A percentile compares a stretch with the other conserved stretches of the same genome.
These are phyloP conservation scores for Chloranthus sessilifolius DNA, from an alignment of 164 flowering plant species.

Conservation along the genomic window DNA sequence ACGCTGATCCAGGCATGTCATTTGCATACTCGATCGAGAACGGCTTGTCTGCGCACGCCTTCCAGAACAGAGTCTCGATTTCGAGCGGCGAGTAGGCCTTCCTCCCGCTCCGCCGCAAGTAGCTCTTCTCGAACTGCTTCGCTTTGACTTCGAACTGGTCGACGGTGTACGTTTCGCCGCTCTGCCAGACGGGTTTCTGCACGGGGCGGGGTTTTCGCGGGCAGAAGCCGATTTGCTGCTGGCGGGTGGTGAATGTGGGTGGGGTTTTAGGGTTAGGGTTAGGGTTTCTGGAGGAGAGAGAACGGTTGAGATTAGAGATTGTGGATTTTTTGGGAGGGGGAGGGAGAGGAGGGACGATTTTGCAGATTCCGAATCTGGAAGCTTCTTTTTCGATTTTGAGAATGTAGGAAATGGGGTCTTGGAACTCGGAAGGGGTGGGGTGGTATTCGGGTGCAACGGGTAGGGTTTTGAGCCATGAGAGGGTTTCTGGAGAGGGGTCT, in stretches of 20 bases:
- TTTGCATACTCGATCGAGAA: constrained; percentile 95
- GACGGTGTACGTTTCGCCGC: constrained; percentile 74
- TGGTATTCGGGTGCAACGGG: constrained; percentile 90
- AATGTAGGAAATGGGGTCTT: constrained; percentile 97
- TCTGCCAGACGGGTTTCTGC: constrained; percentile 92
- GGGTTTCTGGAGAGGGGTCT: constrained; percentile 48
- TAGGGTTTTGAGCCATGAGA: constrained; percentile 78
- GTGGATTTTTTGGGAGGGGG: constrained; percentile 60
- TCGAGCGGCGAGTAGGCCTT: constrained; percentile 51
- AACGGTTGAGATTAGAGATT: constrained; percentile 61
- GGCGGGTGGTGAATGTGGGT: constrained; percentile 88
- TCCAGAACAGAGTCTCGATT: constrained; percentile 87
- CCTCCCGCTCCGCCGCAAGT: constrained; percentile 41
- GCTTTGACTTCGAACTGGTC: constrained; percentile 82
- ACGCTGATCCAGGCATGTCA: constrained; percentile 98
- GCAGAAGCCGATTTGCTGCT: constrained; percentile 97
- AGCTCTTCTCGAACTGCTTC: constrained; percentile 59
- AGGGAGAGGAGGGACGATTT: constrained; percentile 92
- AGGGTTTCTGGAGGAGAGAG: constrained; percentile 49
- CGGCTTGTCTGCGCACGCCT: constrained; percentile 85
- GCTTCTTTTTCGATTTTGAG: constrained; percentile 97
- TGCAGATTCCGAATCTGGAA: constrained; percentile 86
- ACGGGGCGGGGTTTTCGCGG: constrained; percentile 75
- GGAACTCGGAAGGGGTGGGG: constrained; percentile 79
- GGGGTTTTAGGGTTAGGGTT: constrained; percentile 17